Base-by-base conservation (phyloP, 441 rosid genomes). In the Populus hybrid region DNA sequence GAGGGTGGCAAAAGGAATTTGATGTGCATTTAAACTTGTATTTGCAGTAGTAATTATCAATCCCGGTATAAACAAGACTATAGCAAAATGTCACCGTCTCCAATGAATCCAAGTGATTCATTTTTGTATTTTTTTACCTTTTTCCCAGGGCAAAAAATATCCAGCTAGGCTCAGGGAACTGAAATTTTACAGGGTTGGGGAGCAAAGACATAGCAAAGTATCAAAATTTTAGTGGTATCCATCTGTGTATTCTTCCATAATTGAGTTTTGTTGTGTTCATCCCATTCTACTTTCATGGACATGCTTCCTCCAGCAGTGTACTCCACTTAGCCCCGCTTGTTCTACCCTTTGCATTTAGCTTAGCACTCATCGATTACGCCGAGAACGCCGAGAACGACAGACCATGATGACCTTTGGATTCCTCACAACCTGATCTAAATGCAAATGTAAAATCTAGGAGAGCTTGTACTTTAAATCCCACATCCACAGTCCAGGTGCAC, bases 101-200 rank as follows among this genome's bases (percentile, higher is more conserved):
- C 35, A 76, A 32, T 59, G 75, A 75, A 81, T 77, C 85, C 78
- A 76, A 40, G 80, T 61, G 24, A 18, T 80, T 50, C 74, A 57
- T 64, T 59, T 77, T 42, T 38, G 26, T 9, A 35, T 35, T 3
- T 40, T 72, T 65, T 21, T 28, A n/a, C n/a, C n/a, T 38, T 70
- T 40, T 50, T 19, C 42, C 46, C n/a, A 24, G n/a, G n/a, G 63
- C 57, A 67, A 38, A 68, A 71, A 81, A 80, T 75, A 71, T 81
- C 86, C 87, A 87, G 88, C 87, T 78, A 79, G 86, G 57, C 72
- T 76, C 40, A 78, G 61, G 71, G 67, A 76, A 76, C 79, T 79
- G 67, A 78, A 84, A 85, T 3, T 70, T 77, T 53, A 73, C 77
- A 79, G 36, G 77, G 70, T 65, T 50, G 79, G 90, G 91, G 87